Evolutionary conservation across 345 rosid species (phyloP).

Genomic region (Rhizophora apiculata): DNA sequence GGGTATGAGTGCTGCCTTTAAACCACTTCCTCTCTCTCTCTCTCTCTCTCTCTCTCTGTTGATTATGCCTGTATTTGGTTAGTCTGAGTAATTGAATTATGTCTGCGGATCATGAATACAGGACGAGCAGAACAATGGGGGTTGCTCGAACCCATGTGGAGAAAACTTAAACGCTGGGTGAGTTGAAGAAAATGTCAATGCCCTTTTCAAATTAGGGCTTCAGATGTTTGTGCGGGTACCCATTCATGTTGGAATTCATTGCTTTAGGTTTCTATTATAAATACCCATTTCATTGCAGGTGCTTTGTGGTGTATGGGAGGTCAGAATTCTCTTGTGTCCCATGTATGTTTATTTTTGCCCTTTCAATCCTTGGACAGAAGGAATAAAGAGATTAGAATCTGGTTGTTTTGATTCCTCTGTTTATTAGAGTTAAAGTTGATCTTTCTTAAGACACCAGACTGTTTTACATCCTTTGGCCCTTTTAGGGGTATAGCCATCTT

Average conservation of each 20-base stretch:
- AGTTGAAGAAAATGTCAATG: not conserved
- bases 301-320: not conserved
- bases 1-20: conserved; percentile 15
- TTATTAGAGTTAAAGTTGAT: not conserved
- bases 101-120: not conserved
- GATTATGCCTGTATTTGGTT: not conserved
- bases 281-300: not conserved
- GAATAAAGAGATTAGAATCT: not conserved
- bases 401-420: not conserved
- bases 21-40: not conserved
- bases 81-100: not conserved
- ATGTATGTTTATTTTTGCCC: not conserved
- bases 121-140: conserved; percentile 24
- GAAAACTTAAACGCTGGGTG: conserved; percentile 20
- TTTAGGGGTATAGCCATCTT: not conserved
- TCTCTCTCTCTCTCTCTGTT: not conserved
- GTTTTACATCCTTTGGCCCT: not conserved
- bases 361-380: not conserved
- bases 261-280: not conserved
- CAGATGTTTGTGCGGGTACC: not conserved
- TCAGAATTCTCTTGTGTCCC: not conserved
- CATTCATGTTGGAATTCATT: not conserved
- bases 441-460: not conserved
- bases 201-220: not conserved
- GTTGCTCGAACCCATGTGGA: conserved; percentile 18